Percentiles rank a stretch among this genome's conserved stretches.
These are phyloP conservation scores for Pythium folliculosum DNA, from an alignment of 352 stramenopile species.

Conservation along the genomic window DNA sequence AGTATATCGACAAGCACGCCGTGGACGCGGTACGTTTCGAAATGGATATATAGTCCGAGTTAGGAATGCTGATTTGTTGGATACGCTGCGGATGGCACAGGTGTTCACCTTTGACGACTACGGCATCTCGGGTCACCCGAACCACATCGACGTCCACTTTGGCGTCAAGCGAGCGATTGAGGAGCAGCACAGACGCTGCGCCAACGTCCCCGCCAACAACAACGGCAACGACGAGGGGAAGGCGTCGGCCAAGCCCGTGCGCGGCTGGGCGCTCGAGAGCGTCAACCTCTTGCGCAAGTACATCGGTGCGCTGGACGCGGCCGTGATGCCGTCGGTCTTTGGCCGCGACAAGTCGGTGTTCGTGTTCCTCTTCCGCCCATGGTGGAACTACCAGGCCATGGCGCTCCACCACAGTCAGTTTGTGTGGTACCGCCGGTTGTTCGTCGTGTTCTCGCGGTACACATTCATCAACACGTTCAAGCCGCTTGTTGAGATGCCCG, in stretches of 20 bases:
- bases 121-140: slow-evolving; percentile 93
- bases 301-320: slow-evolving; percentile 73
- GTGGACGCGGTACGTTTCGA: slow-evolving; percentile 61
- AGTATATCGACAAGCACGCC: slow-evolving; percentile 51
- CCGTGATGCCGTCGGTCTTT: slow-evolving; percentile 46
- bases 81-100: slow-evolving; percentile 22
- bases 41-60: not conserved
- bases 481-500: slow-evolving; percentile 29
- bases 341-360: slow-evolving; percentile 36
- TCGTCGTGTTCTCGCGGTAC: slow-evolving; percentile 95
- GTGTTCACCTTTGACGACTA: slow-evolving; percentile 95
- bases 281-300: slow-evolving; percentile 88
- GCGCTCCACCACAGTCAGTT: slow-evolving; percentile 93
- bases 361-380: slow-evolving; percentile 59
- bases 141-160: slow-evolving; percentile 86
- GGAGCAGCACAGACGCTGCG: slow-evolving; percentile 46
- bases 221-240: not conserved
- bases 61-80: not conserved
- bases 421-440: slow-evolving; percentile 96
- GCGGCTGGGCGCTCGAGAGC: slow-evolving; percentile 70
- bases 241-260: slow-evolving; percentile 26
- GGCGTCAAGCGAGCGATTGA: slow-evolving; percentile 55
- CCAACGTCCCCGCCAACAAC: not conserved
- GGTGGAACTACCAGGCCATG: slow-evolving; percentile 92
- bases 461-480: slow-evolving; percentile 93